These are phyloP conservation scores for Ceratobasidium sp. DNA, from an alignment of 1,284 basidiomycete species.

Conservation along the genomic window DNA sequence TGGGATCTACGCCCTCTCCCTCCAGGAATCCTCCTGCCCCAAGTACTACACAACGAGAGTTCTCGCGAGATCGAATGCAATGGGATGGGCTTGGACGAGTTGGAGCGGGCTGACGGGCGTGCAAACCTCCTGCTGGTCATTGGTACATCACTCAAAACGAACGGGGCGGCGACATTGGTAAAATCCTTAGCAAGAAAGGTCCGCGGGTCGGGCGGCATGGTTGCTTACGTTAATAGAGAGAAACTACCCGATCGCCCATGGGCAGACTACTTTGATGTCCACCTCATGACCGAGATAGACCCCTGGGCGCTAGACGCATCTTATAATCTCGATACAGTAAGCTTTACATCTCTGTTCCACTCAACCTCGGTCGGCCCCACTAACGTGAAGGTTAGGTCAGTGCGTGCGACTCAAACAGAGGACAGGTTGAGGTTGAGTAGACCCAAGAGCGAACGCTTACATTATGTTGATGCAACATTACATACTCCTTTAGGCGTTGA, in stretches of 20 bases:
- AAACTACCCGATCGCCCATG: not conserved
- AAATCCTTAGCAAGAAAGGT: not conserved
- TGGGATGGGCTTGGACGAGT: not conserved
- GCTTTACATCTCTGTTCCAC: no score
- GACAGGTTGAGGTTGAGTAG: no score
- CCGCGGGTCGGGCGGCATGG: not conserved
- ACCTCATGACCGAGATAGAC: not conserved
- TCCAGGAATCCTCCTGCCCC: not conserved
- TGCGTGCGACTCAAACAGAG: no score
- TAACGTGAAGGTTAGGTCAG: no score
- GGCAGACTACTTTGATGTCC: not conserved
- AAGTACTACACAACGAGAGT: not conserved
- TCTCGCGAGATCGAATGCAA: not conserved
- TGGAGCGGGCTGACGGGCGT: not conserved
- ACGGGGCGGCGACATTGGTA: not conserved
- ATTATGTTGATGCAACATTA: no score
- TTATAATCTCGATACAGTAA: not conserved
- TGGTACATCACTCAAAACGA: not conserved
- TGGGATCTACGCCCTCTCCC: not conserved
- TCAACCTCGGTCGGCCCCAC: no score
- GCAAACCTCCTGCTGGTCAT: not conserved
- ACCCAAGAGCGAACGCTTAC: no score
- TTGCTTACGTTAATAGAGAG: not conserved
- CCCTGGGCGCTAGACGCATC: not conserved
- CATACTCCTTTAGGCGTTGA: no score